These are phyloP conservation scores for Penicillium crustosum DNA, from an alignment of 2,329 filamentous ascomycete genomes.

Conservation along the genomic window DNA sequence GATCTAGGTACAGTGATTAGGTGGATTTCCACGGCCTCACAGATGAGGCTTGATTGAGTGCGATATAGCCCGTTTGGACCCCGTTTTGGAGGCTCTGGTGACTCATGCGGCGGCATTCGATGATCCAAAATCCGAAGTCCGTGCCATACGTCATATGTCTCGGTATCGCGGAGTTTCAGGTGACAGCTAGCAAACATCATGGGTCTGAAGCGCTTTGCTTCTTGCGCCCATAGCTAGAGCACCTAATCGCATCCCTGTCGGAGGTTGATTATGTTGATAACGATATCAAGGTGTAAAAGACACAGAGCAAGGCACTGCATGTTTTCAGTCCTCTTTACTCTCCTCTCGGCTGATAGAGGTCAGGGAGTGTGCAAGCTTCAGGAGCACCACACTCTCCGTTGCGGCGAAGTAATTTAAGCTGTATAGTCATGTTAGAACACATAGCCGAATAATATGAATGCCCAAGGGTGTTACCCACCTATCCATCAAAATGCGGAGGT, in stretches of 20 bases:
- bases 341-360: constrained; percentile 46
- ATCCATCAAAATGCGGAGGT: constrained; percentile 90
- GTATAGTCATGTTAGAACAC: constrained; percentile 2
- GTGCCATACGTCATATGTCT: not conserved
- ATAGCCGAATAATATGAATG: not conserved
- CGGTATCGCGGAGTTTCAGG: not conserved
- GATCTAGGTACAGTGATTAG: not conserved
- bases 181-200: not conserved
- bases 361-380: constrained; percentile 63
- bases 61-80: not conserved
- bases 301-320: not conserved
- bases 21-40: not conserved
- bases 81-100: not conserved
- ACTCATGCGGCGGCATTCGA: not conserved
- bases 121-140: not conserved
- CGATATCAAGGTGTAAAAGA: not conserved
- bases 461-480: constrained; percentile 47
- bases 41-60: not conserved
- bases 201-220: not conserved
- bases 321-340: constrained; percentile 19
- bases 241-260: not conserved
- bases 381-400: constrained; percentile 90
- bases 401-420: constrained; percentile 90
- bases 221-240: not conserved
- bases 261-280: not conserved